phyloP scores from a whole-genome alignment of 306 rosid species.

The Inga leiocalycina region DNA sequence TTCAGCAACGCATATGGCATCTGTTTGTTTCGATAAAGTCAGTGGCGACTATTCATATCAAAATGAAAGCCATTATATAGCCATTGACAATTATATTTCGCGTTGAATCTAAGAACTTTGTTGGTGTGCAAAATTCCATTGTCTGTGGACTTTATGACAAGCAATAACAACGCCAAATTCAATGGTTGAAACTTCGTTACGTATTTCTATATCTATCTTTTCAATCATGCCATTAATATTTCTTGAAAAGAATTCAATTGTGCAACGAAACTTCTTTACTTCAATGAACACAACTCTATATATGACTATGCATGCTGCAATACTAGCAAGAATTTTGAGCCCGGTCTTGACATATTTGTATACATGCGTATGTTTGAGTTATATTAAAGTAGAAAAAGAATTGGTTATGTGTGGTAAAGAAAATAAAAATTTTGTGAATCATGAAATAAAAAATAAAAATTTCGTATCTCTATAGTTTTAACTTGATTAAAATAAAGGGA shows the following conservation, averaged over 20 bases:
- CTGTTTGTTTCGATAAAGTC: neutral
- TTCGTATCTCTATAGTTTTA: too few relatives aligned
- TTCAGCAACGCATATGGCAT: neutral
- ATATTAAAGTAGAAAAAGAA: too few relatives aligned
- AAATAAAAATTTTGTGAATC: neutral
- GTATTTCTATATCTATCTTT: neutral
- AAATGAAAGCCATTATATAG: neutral
- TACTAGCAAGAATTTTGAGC: too few relatives aligned
- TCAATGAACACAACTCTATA: neutral
- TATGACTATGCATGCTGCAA: neutral
- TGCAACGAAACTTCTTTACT: neutral
- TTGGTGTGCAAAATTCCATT: neutral
- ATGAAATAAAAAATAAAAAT: neutral
- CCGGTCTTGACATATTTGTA: too few relatives aligned
- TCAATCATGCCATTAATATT: neutral
- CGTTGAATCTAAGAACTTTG: neutral
- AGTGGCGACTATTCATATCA: neutral
- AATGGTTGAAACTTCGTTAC: neutral
- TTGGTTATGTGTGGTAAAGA: neutral
- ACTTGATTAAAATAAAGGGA: too few relatives aligned
- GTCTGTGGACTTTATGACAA: neutral
- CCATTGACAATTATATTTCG: neutral
- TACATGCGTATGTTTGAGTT: too few relatives aligned
- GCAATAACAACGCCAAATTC: neutral
- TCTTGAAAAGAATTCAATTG: neutral